These are phyloP conservation scores for Bullera alba DNA, from an alignment of 768 basidiomycete genomes.

Conservation along the genomic window DNA sequence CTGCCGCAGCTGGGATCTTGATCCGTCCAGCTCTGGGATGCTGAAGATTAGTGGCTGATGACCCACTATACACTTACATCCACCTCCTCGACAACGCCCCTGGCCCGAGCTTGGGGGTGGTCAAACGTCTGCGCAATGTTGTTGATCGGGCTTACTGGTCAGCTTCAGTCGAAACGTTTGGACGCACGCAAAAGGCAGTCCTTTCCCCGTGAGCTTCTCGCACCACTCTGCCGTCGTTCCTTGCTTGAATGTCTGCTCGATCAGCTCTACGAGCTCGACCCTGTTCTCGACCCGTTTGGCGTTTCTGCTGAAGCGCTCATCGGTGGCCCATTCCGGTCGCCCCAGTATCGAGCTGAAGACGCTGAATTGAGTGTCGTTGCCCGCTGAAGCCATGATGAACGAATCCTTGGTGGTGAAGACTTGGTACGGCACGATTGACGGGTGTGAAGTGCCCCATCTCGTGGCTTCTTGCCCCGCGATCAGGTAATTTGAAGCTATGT, in stretches of 20 bases:
- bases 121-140: constrained; percentile 81
- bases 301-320: constrained; percentile 67
- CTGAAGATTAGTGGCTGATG: constrained; percentile 29
- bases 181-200: constrained; percentile 44
- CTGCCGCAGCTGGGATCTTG: constrained; percentile 73
- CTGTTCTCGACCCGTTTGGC: constrained; percentile 69
- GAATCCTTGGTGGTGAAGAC: constrained; percentile 81
- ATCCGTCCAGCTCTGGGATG: constrained; percentile 70
- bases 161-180: neutral
- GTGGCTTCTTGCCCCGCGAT: constrained; percentile 74
- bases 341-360: constrained; percentile 53
- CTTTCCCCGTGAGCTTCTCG: constrained; percentile 63
- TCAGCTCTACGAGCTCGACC: constrained; percentile 59
- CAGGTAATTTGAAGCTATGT: constrained; percentile 89
- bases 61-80: constrained; percentile 53
- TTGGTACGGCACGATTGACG: constrained; percentile 89
- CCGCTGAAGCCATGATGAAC: constrained; percentile 88
- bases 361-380: constrained; percentile 78
- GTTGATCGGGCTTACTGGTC: constrained; percentile 67
- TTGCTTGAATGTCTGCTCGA: constrained; percentile 58
- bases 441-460: constrained; percentile 86
- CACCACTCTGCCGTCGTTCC: constrained; percentile 69
- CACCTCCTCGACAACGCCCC: constrained; percentile 67
- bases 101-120: constrained; percentile 76
- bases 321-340: constrained; percentile 55